phyloP scores from a whole-genome alignment of 2,329 filamentous ascomycete genomes.

The Mycosphaerella arachidis region DNA sequence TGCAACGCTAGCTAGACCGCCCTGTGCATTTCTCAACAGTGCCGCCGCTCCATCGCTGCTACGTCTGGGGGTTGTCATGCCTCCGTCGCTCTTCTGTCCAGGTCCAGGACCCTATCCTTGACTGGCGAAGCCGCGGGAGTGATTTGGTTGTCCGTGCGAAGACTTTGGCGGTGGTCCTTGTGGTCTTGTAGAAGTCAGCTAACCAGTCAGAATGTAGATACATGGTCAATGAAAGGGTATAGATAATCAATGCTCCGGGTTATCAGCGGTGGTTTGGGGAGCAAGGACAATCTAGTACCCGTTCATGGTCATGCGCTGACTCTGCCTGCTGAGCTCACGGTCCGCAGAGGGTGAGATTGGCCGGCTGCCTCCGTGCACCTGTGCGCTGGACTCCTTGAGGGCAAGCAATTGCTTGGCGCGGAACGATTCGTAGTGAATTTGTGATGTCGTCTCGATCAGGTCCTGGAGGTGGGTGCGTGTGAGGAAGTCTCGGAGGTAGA shows the following conservation, averaged over 20 bases:
- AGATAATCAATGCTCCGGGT: constrained; percentile 20
- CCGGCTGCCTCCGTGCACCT: constrained; percentile 61
- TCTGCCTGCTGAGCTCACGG: constrained; percentile 92
- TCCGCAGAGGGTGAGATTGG: constrained; percentile 95
- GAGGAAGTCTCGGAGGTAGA: constrained; percentile 97
- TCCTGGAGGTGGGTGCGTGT: constrained; percentile 98
- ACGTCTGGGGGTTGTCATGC: background rate
- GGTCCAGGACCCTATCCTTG: constrained; percentile 4
- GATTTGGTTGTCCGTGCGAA: background rate
- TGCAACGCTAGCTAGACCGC: background rate
- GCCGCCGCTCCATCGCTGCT: background rate
- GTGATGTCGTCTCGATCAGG: constrained; percentile 96
- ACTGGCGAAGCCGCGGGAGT: constrained; percentile 12
- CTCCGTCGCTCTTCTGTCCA: background rate
- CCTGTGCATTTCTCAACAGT: background rate
- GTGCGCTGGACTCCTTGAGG: constrained; percentile 94
- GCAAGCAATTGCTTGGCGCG: constrained; percentile 97
- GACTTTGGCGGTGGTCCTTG: constrained; percentile 4
- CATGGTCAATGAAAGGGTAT: constrained; percentile 14
- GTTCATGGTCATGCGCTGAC: constrained; percentile 97
- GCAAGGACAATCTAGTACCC: constrained; percentile 65
- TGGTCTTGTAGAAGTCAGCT: constrained; percentile 11
- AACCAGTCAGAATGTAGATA: constrained; percentile 6
- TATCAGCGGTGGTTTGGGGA: constrained; percentile 13
- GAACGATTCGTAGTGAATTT: constrained; percentile 99